Base-by-base conservation (phyloP, 148 eudicot genomes). In the Heliamphora exappendiculata region DNA sequence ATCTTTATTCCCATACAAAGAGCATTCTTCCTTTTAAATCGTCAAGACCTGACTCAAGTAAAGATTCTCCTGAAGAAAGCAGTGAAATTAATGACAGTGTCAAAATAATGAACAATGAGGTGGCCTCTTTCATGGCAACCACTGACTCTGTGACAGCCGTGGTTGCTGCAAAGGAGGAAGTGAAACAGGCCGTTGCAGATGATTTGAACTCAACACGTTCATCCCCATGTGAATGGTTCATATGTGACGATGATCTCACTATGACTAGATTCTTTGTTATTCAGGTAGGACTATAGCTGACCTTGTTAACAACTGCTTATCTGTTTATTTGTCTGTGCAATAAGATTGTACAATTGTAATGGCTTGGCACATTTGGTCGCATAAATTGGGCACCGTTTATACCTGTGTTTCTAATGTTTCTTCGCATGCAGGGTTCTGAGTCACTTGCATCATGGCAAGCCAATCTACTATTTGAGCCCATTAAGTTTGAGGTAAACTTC, bases 81-180 rank as follows among this genome's bases (percentile, higher is more conserved):
- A 58, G 55, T 39, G 81, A 78, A 34, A 31, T 31, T 4, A 36
- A 19, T 34, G 79, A 16, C 39, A 72, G 73, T 60, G 71, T 70
- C 36, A 72, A 76, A 67, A 74, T 85, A 54, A 85, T 62, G 29
- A 80, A 89, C 57, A 76, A 84, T 1, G 90, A 91, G 16, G 79
- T 89, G 88, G 94, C 97, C 50, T 89, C 99, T 64, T 84, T 93
- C 47, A 93, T 86, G 91, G 99, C 97, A 22, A 90, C 96, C 72
- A 88, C 96, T 7, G 93, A 94, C 66, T 90, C 97, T 10, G 93
- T 94, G 60, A 92, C 97, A 13, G 88, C 97, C 45, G 99, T 95
- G 31, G 99, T 95, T 78, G 94, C 99, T 75, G 99, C 99, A 29
- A 85, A 95, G 75, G 99, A 93, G 87, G 99, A 96, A 82, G 93